Evolutionary conservation across 2,329 filamentous ascomycete genomes (phyloP).

Genomic region (Microcyclospora pomicola): DNA sequence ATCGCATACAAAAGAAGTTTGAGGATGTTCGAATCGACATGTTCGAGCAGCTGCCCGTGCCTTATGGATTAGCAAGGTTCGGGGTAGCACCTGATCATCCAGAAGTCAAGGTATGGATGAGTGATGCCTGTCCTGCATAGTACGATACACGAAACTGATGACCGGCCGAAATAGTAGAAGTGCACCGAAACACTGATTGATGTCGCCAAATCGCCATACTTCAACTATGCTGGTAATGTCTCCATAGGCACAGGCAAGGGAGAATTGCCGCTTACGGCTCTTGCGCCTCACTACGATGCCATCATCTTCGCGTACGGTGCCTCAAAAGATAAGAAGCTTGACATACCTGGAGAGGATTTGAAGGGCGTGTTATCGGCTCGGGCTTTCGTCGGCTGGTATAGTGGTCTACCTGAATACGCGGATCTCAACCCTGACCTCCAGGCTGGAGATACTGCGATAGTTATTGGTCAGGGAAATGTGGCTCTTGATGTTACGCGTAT

Average conservation of each 20-base stretch:
- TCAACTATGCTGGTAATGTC: slow-evolving; percentile 85
- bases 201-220: slow-evolving; percentile 66
- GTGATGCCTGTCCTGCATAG: too few species aligned
- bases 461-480: slow-evolving; percentile 93
- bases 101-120: slow-evolving; percentile 68
- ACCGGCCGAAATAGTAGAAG: slow-evolving; percentile 44
- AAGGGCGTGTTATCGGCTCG: slow-evolving; percentile 73
- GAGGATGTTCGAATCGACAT: slow-evolving; percentile 69
- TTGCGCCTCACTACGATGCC: slow-evolving; percentile 79
- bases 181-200: slow-evolving; percentile 89
- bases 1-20: slow-evolving; percentile 66
- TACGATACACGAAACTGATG: background rate
- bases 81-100: slow-evolving; percentile 97
- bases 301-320: slow-evolving; percentile 90
- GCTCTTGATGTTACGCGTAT: slow-evolving; percentile 87
- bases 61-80: slow-evolving; percentile 82
- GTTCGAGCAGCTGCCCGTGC: slow-evolving; percentile 88
- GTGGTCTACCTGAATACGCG: slow-evolving; percentile 75
- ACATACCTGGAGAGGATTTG: slow-evolving; percentile 66
- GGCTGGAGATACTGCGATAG: slow-evolving; percentile 64
- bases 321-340: slow-evolving; percentile 64
- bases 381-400: slow-evolving; percentile 97
- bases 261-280: slow-evolving; percentile 47
- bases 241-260: slow-evolving; percentile 48
- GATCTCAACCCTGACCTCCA: slow-evolving; percentile 59